Evolutionary conservation across 1,284 basidiomycete genomes (phyloP).

Genomic region (Takashimella koratensis): DNA sequence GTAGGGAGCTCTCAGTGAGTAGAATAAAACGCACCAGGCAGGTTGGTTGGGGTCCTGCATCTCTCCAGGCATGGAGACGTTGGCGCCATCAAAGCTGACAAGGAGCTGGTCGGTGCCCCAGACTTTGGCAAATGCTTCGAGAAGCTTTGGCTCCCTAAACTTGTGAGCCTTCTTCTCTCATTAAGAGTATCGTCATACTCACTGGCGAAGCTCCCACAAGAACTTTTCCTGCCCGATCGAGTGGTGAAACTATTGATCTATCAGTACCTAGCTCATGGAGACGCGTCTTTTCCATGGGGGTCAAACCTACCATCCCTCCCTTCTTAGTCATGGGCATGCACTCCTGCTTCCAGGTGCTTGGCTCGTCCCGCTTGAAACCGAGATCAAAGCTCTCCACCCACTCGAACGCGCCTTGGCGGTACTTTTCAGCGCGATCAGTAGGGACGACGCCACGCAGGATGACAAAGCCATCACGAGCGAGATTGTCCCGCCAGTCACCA

Average conservation of each 20-base stretch:
- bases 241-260: not conserved
- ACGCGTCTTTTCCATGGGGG: no score
- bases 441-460: slow-evolving; percentile 34
- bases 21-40: no score
- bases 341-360: slow-evolving; percentile 26
- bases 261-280: not conserved
- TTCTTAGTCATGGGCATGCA: not conserved
- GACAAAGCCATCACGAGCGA: not conserved
- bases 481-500: not conserved
- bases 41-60: not conserved
- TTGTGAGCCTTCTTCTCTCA: no score
- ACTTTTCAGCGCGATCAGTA: slow-evolving; percentile 21
- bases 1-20: no score
- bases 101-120: slow-evolving; percentile 30
- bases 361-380: slow-evolving; percentile 43
- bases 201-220: not conserved
- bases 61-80: not conserved
- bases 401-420: slow-evolving; percentile 23
- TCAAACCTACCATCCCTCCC: not conserved
- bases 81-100: slow-evolving; percentile 17
- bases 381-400: slow-evolving; percentile 38
- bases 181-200: no score
- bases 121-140: slow-evolving; percentile 21
- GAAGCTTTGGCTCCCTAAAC: not conserved
- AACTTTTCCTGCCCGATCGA: not conserved